Percentiles rank a stretch among this genome's conserved stretches.
These are phyloP conservation scores for Nannochloropsis salina DNA, from an alignment of 108 stramenopile species.

Conservation along the genomic window DNA sequence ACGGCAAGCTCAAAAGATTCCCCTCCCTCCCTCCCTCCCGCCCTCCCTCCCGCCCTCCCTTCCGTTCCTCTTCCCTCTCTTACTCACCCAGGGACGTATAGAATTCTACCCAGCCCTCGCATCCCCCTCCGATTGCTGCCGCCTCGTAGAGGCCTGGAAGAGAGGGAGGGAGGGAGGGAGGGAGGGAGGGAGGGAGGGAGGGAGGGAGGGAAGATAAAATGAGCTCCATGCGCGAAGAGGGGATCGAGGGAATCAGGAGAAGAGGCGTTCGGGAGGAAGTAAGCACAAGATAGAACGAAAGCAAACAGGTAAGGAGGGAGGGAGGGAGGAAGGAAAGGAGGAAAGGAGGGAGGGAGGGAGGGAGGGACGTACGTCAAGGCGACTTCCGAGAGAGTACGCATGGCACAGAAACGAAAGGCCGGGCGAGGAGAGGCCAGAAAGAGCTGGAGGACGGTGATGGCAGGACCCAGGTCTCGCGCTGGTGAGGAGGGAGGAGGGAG, in stretches of 20 bases:
- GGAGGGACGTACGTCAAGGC: background rate
- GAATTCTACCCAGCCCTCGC: slow-evolving; percentile 38
- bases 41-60: background rate
- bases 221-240: too few species aligned
- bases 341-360: background rate
- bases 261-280: too few species aligned
- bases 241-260: too few species aligned
- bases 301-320: background rate
- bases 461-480: slow-evolving; percentile 85
- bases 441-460: slow-evolving; percentile 89
- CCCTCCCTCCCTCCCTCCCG: background rate
- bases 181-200: background rate
- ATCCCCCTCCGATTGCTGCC: slow-evolving; percentile 64
- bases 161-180: background rate
- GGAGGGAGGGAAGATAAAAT: background rate
- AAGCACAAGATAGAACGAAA: background rate
- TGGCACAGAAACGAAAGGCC: slow-evolving; percentile 83
- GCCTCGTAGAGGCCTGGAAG: background rate
- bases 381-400: slow-evolving; percentile 75
- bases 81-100: background rate
- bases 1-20: too few species aligned
- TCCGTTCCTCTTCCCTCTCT: background rate
- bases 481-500: background rate
- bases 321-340: background rate
- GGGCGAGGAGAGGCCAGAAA: slow-evolving; percentile 89